Conservation (phyloP, 1,139 yeast genomes). For the Magnusiomyces sp. region DNA sequence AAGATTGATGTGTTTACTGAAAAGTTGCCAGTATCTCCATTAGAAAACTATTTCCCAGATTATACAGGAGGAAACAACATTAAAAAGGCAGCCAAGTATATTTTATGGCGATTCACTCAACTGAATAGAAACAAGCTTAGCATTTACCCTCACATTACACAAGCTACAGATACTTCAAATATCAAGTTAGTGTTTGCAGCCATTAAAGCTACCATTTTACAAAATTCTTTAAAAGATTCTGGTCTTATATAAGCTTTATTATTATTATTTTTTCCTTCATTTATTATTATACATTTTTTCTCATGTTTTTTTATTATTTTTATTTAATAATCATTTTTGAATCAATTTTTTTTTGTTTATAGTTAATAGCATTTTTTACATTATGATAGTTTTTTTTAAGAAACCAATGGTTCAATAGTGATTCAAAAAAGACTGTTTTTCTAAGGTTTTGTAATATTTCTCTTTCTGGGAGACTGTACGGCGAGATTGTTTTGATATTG, state of each 20-base stretch:
- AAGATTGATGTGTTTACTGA: slow-evolving; percentile 87
- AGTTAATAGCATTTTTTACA: slow-evolving; percentile 6
- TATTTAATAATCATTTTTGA: background rate
- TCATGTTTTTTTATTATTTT: slow-evolving; percentile 8
- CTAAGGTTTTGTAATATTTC: background rate
- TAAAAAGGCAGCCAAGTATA: slow-evolving; percentile 89
- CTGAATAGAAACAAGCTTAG: slow-evolving; percentile 75
- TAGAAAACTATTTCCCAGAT: slow-evolving; percentile 80
- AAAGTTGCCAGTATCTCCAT: slow-evolving; percentile 71
- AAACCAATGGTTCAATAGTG: too few species aligned
- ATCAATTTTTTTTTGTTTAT: slow-evolving; percentile 1
- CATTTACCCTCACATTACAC: slow-evolving; percentile 85
- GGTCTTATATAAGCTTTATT: slow-evolving; percentile 52
- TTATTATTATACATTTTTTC: slow-evolving; percentile 2
- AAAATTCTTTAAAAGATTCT: slow-evolving; percentile 75
- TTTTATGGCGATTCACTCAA: slow-evolving; percentile 83
- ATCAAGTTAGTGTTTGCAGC: slow-evolving; percentile 86
- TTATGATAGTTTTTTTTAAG: too few species aligned
- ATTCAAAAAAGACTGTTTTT: background rate
- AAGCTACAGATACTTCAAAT: slow-evolving; percentile 89
- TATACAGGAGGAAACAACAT: slow-evolving; percentile 84
- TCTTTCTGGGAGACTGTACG: background rate
- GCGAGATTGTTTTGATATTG: background rate
- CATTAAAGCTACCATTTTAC: slow-evolving; percentile 80
- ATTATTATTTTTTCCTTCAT: background rate